Percentiles rank a stretch among this genome's conserved stretches.
These are phyloP conservation scores for Taphrina confusa DNA, from an alignment of 1,139 yeast genomes.

Conservation along the genomic window DNA sequence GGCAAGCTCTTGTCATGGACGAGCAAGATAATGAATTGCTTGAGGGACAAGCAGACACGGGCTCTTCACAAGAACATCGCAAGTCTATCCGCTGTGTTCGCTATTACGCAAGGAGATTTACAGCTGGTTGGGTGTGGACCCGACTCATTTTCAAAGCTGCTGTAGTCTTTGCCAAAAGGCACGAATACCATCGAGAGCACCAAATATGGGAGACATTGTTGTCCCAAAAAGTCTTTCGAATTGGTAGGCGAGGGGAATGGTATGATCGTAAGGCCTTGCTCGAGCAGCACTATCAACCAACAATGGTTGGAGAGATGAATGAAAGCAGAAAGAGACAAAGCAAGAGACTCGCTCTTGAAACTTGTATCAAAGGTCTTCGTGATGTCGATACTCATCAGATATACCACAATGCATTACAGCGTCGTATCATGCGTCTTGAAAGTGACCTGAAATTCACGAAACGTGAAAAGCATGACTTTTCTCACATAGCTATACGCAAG, in stretches of 20 bases:
- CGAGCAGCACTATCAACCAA: conserved; percentile 37
- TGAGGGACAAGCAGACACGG: background rate
- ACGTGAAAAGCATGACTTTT: conserved; percentile 38
- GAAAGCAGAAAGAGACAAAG: conserved; percentile 31
- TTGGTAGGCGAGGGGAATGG: conserved; percentile 41
- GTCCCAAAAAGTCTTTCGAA: conserved; percentile 36
- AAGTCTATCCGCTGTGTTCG: background rate
- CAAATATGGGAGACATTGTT: conserved; percentile 37
- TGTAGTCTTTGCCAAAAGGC: conserved; percentile 36
- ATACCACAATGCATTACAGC: conserved; percentile 40
- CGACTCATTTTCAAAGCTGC: conserved; percentile 40
- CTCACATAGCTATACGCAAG: conserved; percentile 36
- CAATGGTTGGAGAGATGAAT: conserved; percentile 2
- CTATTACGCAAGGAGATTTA: conserved; percentile 38
- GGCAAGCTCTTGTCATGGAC: conserved; percentile 34
- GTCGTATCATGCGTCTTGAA: conserved; percentile 39
- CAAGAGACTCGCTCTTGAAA: conserved; percentile 37
- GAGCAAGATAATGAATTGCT: background rate
- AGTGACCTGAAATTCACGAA: conserved; percentile 37
- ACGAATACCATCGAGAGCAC: conserved; percentile 36
- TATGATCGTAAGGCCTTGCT: conserved; percentile 40
- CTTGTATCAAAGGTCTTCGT: conserved; percentile 39
- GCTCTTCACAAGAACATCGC: background rate
- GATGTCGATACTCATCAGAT: conserved; percentile 40
- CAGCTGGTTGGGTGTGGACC: conserved; percentile 40